A percentile compares a stretch with the other conserved stretches of the same genome.
Conservation (phyloP, 2,329 filamentous ascomycete species). For the Aspergillus costaricaensis region DNA sequence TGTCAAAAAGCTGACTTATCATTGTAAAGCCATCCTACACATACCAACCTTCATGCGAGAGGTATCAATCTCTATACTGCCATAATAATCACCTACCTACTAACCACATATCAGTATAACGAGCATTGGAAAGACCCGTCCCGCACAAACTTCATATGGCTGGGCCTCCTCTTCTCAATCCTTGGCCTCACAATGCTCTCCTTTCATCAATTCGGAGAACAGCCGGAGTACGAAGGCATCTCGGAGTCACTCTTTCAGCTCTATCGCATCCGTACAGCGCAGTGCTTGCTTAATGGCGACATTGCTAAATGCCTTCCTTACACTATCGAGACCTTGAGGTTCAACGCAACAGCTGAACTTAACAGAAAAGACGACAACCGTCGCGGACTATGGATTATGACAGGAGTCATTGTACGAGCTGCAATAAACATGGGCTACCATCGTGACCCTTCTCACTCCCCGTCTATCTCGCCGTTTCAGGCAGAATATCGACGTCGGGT, state of each 20-base stretch:
- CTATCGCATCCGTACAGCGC: constrained; percentile 14
- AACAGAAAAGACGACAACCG: constrained; percentile 14
- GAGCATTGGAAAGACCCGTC: constrained; percentile 9
- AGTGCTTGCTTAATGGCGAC: constrained; percentile 12
- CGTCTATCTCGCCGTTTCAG: neutral
- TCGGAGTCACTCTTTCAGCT: constrained; percentile 12
- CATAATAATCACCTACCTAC: neutral
- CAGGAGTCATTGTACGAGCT: constrained; percentile 10
- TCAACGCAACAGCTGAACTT: constrained; percentile 15
- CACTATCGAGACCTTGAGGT: constrained; percentile 12
- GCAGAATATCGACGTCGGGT: constrained; percentile 12
- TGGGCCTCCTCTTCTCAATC: constrained; percentile 15
- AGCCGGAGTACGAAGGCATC: neutral
- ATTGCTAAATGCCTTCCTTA: constrained; percentile 16
- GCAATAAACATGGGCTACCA: constrained; percentile 19
- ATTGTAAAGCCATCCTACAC: constrained; percentile 10
- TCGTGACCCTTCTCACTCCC: constrained; percentile 9
- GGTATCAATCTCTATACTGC: neutral
- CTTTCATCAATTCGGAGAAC: neutral
- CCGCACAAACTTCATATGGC: constrained; percentile 8
- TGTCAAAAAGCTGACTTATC: neutral
- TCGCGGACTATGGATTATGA: constrained; percentile 16
- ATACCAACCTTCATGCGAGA: constrained; percentile 15
- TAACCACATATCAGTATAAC: constrained; percentile 4
- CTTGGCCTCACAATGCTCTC: constrained; percentile 13